Percentiles rank a stretch among this genome's conserved stretches.
phyloP scores from a whole-genome alignment of 1,139 yeast species.

The Pichia sp. region DNA sequence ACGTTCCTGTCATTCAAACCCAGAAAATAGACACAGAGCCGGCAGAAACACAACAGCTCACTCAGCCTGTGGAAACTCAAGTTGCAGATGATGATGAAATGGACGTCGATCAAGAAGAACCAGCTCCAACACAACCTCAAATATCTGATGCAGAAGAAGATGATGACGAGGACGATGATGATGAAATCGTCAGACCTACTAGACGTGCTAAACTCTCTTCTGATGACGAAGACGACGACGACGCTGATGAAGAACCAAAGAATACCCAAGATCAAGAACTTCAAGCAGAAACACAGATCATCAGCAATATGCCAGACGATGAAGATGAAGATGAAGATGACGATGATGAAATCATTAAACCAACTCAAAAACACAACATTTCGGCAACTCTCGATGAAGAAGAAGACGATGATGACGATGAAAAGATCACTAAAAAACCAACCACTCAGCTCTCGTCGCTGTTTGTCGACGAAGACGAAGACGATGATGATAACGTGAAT shows the following conservation, averaged over 20 bases:
- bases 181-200: constrained; percentile 3
- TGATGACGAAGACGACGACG: too few species aligned
- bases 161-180: constrained; percentile 11
- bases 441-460: constrained; percentile 1
- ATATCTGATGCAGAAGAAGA: not conserved
- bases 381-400: not conserved
- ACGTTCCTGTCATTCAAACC: too few species aligned
- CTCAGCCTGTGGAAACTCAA: too few species aligned
- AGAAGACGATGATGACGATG: constrained; percentile 1
- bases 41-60: not conserved
- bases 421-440: not conserved
- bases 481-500: constrained; percentile 1
- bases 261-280: not conserved
- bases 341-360: constrained; percentile 5
- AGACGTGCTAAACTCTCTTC: not conserved
- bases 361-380: constrained; percentile 1
- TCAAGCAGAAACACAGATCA: too few species aligned
- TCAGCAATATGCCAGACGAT: too few species aligned
- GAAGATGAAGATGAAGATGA: constrained; percentile 4
- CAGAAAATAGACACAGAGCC: not conserved
- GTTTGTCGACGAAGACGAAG: constrained; percentile 9
- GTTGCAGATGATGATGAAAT: not conserved
- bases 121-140: too few species aligned
- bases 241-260: too few species aligned
- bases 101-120: not conserved